A percentile compares a stretch with the other conserved stretches of the same genome.
Conservation (phyloP, 78 protist genomes). For the Cavenderia fasciculata region DNA sequence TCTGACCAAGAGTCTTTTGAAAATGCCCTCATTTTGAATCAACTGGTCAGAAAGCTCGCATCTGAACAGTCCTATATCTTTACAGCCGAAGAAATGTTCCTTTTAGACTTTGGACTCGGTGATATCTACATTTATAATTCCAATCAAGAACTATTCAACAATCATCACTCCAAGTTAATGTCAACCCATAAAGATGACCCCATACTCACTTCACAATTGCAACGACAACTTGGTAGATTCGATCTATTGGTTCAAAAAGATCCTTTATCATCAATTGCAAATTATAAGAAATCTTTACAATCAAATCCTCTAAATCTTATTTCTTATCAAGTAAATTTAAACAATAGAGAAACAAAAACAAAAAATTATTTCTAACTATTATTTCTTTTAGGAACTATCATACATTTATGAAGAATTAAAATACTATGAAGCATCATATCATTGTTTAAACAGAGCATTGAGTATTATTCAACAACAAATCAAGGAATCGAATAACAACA, state of each 20-base stretch:
- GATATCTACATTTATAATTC: background rate
- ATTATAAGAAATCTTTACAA: slow-evolving; percentile 8
- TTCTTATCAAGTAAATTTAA: background rate
- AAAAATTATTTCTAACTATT: background rate
- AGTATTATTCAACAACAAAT: background rate
- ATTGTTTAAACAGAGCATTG: slow-evolving; percentile 28
- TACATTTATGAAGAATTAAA: slow-evolving; percentile 27
- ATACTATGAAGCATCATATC: slow-evolving; percentile 5
- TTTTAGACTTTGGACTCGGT: too few relatives aligned
- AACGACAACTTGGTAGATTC: background rate
- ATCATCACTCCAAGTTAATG: background rate
- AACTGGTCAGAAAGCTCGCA: background rate
- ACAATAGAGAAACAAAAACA: background rate
- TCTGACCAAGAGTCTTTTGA: slow-evolving; percentile 1
- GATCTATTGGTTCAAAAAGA: background rate
- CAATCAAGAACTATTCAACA: background rate
- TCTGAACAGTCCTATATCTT: background rate
- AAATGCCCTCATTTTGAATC: background rate
- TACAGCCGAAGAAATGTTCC: too few relatives aligned
- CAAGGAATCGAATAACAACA: background rate
- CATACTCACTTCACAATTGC: background rate
- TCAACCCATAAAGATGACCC: background rate
- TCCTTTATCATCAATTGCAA: background rate
- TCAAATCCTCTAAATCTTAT: background rate
- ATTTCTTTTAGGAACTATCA: background rate